phyloP scores from a whole-genome alignment of 1,139 yeast genomes.

The Yamadazyma membranifaciens region DNA sequence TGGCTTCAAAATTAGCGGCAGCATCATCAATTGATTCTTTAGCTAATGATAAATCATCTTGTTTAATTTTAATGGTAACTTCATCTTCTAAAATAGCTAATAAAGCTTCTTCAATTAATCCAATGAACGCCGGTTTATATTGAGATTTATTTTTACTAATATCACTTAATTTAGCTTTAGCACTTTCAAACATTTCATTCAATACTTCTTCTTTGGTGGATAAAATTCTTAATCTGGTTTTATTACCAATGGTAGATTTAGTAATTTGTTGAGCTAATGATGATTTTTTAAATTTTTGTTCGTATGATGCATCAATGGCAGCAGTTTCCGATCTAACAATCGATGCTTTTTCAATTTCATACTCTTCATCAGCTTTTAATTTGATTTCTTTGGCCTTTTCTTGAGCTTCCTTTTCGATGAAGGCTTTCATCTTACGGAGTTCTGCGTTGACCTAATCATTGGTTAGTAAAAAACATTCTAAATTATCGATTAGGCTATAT shows the following conservation, averaged over 20 bases:
- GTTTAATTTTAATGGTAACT: conserved; percentile 65
- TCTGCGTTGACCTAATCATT: conserved; percentile 78
- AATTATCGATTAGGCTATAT: no score
- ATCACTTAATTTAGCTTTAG: conserved; percentile 59
- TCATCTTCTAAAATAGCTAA: conserved; percentile 70
- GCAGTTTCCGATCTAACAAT: conserved; percentile 91
- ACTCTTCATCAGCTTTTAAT: conserved; percentile 96
- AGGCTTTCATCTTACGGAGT: conserved; percentile 96
- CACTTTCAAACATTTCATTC: conserved; percentile 68
- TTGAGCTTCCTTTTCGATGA: conserved; percentile 98
- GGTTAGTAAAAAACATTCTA: no score
- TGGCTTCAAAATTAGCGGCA: conserved; percentile 58
- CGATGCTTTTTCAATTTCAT: conserved; percentile 94
- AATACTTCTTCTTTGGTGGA: conserved; percentile 83
- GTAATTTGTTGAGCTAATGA: conserved; percentile 92
- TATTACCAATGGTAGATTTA: conserved; percentile 92
- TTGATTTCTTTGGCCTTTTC: conserved; percentile 97
- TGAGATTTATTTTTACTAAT: conserved; percentile 47
- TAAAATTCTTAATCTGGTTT: conserved; percentile 87
- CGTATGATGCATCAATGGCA: conserved; percentile 78
- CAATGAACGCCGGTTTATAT: conserved; percentile 69
- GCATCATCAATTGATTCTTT: conserved; percentile 64
- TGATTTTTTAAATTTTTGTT: conserved; percentile 85
- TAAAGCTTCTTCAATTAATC: conserved; percentile 82
- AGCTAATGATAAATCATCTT: conserved; percentile 64